These are phyloP conservation scores for Pochonia chlamydosporia DNA, from an alignment of 2,329 filamentous ascomycete species.

Conservation along the genomic window DNA sequence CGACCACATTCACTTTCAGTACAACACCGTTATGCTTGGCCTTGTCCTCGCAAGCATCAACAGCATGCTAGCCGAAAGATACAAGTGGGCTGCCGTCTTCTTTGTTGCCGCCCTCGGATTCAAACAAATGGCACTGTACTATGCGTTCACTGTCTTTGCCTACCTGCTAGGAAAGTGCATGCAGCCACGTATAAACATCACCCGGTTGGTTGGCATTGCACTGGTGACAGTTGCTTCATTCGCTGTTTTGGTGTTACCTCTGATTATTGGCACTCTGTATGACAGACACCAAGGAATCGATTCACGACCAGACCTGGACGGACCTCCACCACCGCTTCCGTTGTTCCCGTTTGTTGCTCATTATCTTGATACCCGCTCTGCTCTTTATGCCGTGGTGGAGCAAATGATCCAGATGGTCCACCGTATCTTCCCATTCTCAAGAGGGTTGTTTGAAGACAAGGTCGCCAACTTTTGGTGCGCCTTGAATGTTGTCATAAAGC, in stretches of 20 bases:
- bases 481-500: slow-evolving; percentile 82
- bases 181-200: slow-evolving; percentile 62
- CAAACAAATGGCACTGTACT: slow-evolving; percentile 99
- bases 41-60: slow-evolving; percentile 82
- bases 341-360: slow-evolving; percentile 53
- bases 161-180: slow-evolving; percentile 84
- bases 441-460: slow-evolving; percentile 97
- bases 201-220: slow-evolving; percentile 69
- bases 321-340: slow-evolving; percentile 56
- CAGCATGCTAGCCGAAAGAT: slow-evolving; percentile 77
- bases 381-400: slow-evolving; percentile 69
- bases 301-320: slow-evolving; percentile 48
- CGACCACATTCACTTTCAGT: slow-evolving; percentile 95
- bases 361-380: slow-evolving; percentile 56
- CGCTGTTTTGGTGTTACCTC: slow-evolving; percentile 65
- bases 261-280: slow-evolving; percentile 66
- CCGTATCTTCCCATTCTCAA: slow-evolving; percentile 90
- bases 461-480: slow-evolving; percentile 98
- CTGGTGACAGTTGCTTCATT: slow-evolving; percentile 69
- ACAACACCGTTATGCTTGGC: slow-evolving; percentile 97
- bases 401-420: slow-evolving; percentile 81
- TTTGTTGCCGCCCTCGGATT: slow-evolving; percentile 93
- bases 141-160: slow-evolving; percentile 86
- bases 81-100: slow-evolving; percentile 85
- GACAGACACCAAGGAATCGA: slow-evolving; percentile 61